Evolutionary conservation across 331 rosid genomes (phyloP).

Genomic region (Phaseolus coccineus): DNA sequence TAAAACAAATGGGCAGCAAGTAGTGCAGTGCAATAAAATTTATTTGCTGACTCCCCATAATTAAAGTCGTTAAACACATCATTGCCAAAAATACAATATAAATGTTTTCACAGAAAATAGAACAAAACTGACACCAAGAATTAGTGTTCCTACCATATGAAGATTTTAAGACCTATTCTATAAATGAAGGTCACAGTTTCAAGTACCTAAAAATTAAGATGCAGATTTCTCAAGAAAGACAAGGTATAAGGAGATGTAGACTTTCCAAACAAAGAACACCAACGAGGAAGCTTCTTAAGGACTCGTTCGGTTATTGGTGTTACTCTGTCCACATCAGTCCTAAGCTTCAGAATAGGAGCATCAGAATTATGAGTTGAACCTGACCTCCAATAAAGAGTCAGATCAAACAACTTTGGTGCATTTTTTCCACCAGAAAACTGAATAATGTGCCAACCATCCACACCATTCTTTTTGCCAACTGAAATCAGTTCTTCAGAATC

Average conservation of each 20-base stretch:
- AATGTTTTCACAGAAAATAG: not conserved
- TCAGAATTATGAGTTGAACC: constrained; percentile 45
- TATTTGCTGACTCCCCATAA: not conserved
- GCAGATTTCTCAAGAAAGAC: constrained; percentile 75
- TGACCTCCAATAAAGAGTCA: constrained; percentile 66
- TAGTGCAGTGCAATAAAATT: not conserved
- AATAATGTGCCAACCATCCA: constrained; percentile 79
- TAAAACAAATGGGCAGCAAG: not conserved
- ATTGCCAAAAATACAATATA: not conserved
- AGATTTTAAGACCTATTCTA: not conserved
- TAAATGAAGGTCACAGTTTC: constrained; percentile 12
- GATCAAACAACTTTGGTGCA: constrained; percentile 65
- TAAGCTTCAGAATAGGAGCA: constrained; percentile 71
- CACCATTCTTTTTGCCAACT: constrained; percentile 56
- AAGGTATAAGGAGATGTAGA: constrained; percentile 82
- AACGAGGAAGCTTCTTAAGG: constrained; percentile 76
- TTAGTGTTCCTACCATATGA: constrained; percentile 29
- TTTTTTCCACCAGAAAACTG: constrained; percentile 89
- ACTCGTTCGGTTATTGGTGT: constrained; percentile 67
- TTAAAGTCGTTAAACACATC: not conserved
- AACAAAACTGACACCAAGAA: constrained; percentile 28
- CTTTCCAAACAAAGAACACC: constrained; percentile 96
- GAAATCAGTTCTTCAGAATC: constrained; percentile 69
- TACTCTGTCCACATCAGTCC: constrained; percentile 72
- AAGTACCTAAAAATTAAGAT: constrained; percentile 58